A percentile compares a stretch with the other conserved stretches of the same genome.
These are phyloP conservation scores for Chlamydomonas schloesseri DNA, from an alignment of 139 green algal genomes.

Conservation along the genomic window DNA sequence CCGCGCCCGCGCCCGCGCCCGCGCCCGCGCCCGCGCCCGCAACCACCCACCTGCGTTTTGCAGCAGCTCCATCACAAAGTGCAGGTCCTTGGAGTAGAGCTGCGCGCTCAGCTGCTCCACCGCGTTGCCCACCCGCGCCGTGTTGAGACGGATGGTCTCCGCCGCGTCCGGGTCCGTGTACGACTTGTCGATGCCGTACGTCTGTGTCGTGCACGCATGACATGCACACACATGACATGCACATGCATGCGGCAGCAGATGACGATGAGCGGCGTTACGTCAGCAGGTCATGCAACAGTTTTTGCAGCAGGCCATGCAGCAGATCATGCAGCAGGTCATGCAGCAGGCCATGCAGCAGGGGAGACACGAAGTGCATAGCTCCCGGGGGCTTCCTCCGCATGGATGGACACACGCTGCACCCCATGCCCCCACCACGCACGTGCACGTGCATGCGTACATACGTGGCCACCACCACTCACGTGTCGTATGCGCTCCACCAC, in stretches of 20 bases:
- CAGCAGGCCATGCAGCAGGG: background rate
- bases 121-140: slow-evolving; percentile 16
- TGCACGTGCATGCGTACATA: no score
- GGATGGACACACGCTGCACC: no score
- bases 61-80: slow-evolving; percentile 66
- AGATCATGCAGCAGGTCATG: background rate
- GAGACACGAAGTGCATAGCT: no score
- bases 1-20: no score
- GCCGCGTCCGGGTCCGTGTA: slow-evolving; percentile 4
- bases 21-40: background rate
- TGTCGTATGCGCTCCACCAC: slow-evolving; percentile 23
- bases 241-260: no score
- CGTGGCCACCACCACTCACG: background rate
- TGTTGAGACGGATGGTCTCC: slow-evolving; percentile 20
- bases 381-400: no score
- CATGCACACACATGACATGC: background rate
- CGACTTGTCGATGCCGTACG: slow-evolving; percentile 22
- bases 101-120: slow-evolving; percentile 35
- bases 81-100: slow-evolving; percentile 52
- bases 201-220: background rate
- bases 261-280: no score
- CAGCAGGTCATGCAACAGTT: no score
- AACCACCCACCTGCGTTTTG: slow-evolving; percentile 50
- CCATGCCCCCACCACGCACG: no score
- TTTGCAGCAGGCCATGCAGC: no score